Evolutionary conservation across 2,329 filamentous ascomycete species (phyloP).

Genomic region (Cordyceps militaris): DNA sequence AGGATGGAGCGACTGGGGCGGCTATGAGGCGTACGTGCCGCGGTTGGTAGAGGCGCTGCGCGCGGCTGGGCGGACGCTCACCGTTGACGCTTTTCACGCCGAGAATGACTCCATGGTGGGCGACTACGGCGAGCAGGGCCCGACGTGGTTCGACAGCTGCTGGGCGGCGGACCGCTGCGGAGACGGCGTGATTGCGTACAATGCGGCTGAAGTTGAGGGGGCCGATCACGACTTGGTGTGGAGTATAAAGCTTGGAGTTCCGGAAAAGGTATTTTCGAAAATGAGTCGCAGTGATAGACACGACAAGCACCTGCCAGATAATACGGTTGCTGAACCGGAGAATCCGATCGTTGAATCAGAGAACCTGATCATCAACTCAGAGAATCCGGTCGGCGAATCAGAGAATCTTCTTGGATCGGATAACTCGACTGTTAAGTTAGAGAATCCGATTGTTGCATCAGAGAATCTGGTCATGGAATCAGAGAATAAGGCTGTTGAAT

Average conservation of each 20-base stretch:
- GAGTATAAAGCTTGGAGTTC: conserved; percentile 17
- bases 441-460: not conserved
- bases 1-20: conserved; percentile 25
- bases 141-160: conserved; percentile 24
- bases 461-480: not conserved
- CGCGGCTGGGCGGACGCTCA: conserved; percentile 14
- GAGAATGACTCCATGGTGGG: conserved; percentile 25
- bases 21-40: conserved; percentile 24
- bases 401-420: too few species aligned
- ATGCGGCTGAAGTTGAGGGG: conserved; percentile 17
- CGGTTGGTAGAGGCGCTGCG: conserved; percentile 19
- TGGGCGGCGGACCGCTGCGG: conserved; percentile 16
- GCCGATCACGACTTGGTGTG: conserved; percentile 24
- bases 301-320: not conserved
- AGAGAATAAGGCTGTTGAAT: not conserved
- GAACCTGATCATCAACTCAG: not conserved
- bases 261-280: conserved; percentile 17
- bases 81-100: conserved; percentile 23
- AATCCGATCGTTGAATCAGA: not conserved
- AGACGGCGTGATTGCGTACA: conserved; percentile 18
- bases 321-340: not conserved
- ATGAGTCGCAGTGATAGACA: not conserved
- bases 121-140: conserved; percentile 19
- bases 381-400: not conserved
- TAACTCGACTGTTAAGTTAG: not conserved